Percentiles rank a stretch among this genome's conserved stretches.
phyloP scores from a whole-genome alignment of 192 early-diverging fungal genomes.

The Thoreauomyces humboldtii region DNA sequence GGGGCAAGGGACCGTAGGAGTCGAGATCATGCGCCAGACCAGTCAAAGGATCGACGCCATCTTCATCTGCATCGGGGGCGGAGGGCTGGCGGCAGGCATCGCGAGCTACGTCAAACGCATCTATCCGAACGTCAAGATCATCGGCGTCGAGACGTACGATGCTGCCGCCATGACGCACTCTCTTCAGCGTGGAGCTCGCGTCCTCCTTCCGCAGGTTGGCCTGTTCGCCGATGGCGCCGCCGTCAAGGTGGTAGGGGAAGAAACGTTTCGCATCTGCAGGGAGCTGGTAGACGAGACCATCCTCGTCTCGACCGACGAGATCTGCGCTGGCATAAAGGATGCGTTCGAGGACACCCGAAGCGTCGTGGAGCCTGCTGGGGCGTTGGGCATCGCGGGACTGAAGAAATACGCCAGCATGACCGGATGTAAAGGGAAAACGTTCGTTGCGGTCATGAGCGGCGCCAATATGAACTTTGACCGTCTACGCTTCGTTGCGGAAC shows the following conservation, averaged over 20 bases:
- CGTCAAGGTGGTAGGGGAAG: constrained; percentile 85
- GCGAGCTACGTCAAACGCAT: constrained; percentile 91
- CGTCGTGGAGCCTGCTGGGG: constrained; percentile 97
- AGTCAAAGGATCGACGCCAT: constrained; percentile 77
- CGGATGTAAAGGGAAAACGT: constrained; percentile 51
- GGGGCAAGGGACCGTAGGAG: constrained; percentile 95
- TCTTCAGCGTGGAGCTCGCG: constrained; percentile 62
- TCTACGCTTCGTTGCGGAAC: constrained; percentile 94
- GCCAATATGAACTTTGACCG: constrained; percentile 99
- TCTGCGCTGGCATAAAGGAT: constrained; percentile 73
- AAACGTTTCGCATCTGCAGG: constrained; percentile 78
- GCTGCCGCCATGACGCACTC: constrained; percentile 85
- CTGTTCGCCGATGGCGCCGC: constrained; percentile 98
- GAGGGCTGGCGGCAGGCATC: constrained; percentile 90
- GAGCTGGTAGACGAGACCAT: constrained; percentile 88
- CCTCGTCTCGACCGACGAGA: constrained; percentile 90
- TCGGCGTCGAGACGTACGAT: constrained; percentile 91
- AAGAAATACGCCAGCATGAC: constrained; percentile 72
- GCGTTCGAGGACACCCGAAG: constrained; percentile 81
- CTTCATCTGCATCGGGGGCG: constrained; percentile 90
- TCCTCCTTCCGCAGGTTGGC: constrained; percentile 76
- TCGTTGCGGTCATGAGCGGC: constrained; percentile 82
- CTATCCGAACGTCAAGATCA: constrained; percentile 80
- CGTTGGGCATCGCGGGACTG: constrained; percentile 78
- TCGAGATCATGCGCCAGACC: constrained; percentile 66